Base-by-base conservation (phyloP, 1,284 basidiomycete species). In the Cystobasidiaceae sp. region DNA sequence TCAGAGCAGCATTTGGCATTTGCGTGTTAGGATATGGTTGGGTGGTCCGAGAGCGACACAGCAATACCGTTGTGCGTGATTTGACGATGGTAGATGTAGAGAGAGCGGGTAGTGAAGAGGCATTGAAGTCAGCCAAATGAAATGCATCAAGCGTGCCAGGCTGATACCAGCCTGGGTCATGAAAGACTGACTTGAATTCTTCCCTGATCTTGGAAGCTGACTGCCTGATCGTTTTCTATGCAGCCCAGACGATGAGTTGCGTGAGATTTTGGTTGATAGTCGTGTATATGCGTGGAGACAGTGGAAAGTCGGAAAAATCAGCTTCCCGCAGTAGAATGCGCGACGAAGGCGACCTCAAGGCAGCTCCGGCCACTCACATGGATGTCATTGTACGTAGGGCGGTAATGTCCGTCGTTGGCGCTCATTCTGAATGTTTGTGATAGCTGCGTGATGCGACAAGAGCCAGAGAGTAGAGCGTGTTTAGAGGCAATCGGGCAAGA, bases 311-410 rank as follows among this genome's bases (percentile, higher is more conserved):
- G 32, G 48, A 27, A 39, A 39, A 39, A 34, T 34, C 34, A 33
- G 57, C 62, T 49, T 62, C n/a, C 8, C 34, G 68, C 51, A 28
- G n/a, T 87, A 80, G 27, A 7, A 30, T 68, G 56, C 34, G 30
- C 87, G 80, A 27, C 34, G 15, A 17, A 15, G 13, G 2, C 41
- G 17, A 13, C 23, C 30, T 30, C 17, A 30, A 27, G 17, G 23
- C n/a, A n/a, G n/a, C n/a, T n/a, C n/a, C n/a, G n/a, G n/a, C n/a
- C 25, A 59, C 71, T 57, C 23, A 73, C 72, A 59, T 92, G 89
- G 67, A 91, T 84, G 37, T 90, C 85, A 71, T 91, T 89, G 80
- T 92, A 92, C 15, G 89, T 90, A 56, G 85, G 80, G 62, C 79
- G 83, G 74, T 82, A 71, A 73, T 89, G 88, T 71, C 84, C 77